A percentile compares a stretch with the other conserved stretches of the same genome.
Evolutionary conservation across 176 grass and related monocot genomes (phyloP).

Genomic region (Cenchrus americanus): DNA sequence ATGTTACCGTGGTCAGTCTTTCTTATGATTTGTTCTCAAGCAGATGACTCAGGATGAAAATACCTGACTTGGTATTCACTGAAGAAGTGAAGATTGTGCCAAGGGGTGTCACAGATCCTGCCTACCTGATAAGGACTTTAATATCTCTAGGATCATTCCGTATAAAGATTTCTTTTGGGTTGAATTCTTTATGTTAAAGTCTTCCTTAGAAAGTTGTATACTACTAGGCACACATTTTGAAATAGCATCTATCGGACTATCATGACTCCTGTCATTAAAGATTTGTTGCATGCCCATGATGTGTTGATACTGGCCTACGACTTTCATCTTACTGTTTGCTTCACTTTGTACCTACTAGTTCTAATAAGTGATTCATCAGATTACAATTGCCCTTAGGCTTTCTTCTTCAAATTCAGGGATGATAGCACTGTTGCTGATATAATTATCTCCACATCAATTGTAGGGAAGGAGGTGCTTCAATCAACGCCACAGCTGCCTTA

Average conservation of each 20-base stretch:
- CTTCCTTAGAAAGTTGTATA: background rate
- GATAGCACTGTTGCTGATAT: background rate
- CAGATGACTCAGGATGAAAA: constrained; percentile 1
- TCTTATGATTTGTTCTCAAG: constrained; percentile 13
- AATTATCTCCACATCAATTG: constrained; percentile 6
- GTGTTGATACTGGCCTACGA: background rate
- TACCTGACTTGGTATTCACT: constrained; percentile 23
- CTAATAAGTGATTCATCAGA: background rate
- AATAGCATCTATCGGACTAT: background rate
- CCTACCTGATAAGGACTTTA: background rate
- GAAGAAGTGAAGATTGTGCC: constrained; percentile 22
- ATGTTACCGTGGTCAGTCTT: background rate
- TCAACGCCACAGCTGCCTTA: constrained; percentile 10
- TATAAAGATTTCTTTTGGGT: background rate
- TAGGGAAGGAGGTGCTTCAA: constrained; percentile 1
- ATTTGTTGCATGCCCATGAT: background rate
- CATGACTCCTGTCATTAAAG: background rate
- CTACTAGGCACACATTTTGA: background rate
- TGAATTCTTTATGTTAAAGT: constrained; percentile 15
- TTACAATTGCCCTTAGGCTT: constrained; percentile 7
- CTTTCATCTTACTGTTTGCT: constrained; percentile 30
- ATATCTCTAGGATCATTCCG: background rate
- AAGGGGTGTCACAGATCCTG: background rate
- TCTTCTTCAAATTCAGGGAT: constrained; percentile 30
- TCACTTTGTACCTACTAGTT: constrained; percentile 1